These are phyloP conservation scores for Yarrowia yakushimensis DNA, from an alignment of 805 yeast species.

Conservation along the genomic window DNA sequence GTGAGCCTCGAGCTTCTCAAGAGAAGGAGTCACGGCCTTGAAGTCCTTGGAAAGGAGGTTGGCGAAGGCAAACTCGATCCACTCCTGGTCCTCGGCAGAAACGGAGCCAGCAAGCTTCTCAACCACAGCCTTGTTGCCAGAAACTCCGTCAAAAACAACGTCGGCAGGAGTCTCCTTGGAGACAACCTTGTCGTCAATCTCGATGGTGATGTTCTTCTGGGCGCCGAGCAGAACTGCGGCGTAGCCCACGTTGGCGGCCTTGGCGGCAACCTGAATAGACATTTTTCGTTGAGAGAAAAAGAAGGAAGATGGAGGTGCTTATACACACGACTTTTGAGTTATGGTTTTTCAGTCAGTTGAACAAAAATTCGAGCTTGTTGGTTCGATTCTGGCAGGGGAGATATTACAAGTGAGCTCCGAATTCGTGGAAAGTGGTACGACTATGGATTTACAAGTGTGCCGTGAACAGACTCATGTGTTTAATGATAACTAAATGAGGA, in stretches of 20 bases:
- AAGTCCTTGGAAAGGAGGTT: conserved; percentile 80
- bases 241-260: conserved; percentile 81
- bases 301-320: not conserved
- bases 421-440: too few relatives aligned
- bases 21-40: conserved; percentile 71
- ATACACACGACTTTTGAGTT: not conserved
- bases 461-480: too few relatives aligned
- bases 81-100: conserved; percentile 44
- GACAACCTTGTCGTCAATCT: conserved; percentile 40
- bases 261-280: conserved; percentile 67
- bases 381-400: not conserved
- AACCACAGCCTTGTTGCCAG: conserved; percentile 2
- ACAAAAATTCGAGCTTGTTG: not conserved
- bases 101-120: conserved; percentile 32
- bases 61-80: conserved; percentile 65
- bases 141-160: conserved; percentile 14
- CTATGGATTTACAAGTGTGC: too few relatives aligned
- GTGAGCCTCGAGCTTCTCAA: conserved; percentile 78
- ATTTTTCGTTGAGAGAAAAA: not conserved
- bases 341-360: not conserved
- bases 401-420: too few relatives aligned
- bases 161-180: conserved; percentile 31
- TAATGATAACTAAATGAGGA: too few relatives aligned
- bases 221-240: conserved; percentile 75
- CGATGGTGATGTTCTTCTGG: conserved; percentile 59